Conservation (phyloP, 768 basidiomycete genomes). For the Suillus tomentosus region DNA sequence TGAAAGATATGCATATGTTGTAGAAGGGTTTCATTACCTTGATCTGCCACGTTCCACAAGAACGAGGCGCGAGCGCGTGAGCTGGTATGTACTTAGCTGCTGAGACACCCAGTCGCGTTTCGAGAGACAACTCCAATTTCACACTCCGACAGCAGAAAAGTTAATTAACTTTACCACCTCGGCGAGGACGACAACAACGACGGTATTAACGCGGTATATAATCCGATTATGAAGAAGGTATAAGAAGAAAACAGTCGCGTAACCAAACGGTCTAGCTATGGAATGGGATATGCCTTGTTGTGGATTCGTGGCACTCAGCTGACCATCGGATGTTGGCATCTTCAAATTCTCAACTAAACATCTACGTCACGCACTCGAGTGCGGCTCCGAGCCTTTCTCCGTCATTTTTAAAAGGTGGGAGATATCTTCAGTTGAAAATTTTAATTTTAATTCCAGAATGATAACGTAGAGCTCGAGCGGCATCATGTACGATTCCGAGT, state of each 20-base stretch:
- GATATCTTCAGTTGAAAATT: background rate
- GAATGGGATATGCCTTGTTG: background rate
- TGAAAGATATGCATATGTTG: background rate
- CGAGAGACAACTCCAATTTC: conserved; percentile 3
- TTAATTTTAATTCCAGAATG: background rate
- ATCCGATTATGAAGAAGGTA: background rate
- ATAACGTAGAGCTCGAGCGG: background rate
- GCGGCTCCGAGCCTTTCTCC: background rate
- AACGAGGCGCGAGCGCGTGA: conserved; percentile 25
- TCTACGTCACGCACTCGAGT: background rate
- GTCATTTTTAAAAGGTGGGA: background rate
- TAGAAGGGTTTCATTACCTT: conserved; percentile 11
- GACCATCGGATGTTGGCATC: background rate
- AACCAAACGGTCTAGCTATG: background rate
- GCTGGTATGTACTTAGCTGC: conserved; percentile 10
- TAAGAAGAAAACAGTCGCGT: background rate
- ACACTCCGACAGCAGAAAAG: conserved; percentile 3
- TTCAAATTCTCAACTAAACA: background rate
- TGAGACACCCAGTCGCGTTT: conserved; percentile 2
- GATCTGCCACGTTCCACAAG: conserved; percentile 15
- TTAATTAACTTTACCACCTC: conserved; percentile 3
- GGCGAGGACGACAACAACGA: background rate
- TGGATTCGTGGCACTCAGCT: background rate
- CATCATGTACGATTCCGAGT: background rate
- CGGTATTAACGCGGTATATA: background rate